These are phyloP conservation scores for Chaetomium fimeti DNA, from an alignment of 495 filamentous ascomycete genomes.

Conservation along the genomic window DNA sequence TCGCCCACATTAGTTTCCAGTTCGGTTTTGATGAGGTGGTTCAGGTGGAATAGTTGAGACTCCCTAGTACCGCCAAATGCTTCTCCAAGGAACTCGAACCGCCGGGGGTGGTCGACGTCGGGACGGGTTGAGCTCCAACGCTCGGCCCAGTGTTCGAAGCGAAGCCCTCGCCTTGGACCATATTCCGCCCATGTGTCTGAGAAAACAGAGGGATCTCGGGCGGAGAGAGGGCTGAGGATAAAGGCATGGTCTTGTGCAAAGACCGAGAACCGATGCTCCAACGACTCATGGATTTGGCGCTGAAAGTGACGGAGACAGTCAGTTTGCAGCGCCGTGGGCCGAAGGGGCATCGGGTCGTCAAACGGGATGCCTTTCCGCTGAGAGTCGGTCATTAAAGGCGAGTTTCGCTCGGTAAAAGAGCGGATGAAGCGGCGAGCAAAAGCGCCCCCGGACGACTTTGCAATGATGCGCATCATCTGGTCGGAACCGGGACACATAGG, in stretches of 20 bases:
- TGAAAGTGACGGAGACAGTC: conserved; percentile 25
- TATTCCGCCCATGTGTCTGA: conserved; percentile 21
- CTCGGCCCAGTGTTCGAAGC: conserved; percentile 26
- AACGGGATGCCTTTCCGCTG: conserved; percentile 26
- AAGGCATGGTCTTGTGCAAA: conserved; percentile 21
- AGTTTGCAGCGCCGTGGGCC: conserved; percentile 23
- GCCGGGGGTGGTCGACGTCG: background rate
- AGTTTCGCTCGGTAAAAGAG: conserved; percentile 23
- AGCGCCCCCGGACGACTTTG: conserved; percentile 28
- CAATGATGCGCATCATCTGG: conserved; percentile 18
- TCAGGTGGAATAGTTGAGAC: conserved; percentile 41
- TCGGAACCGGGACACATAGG: background rate
- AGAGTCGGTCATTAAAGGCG: conserved; percentile 30
- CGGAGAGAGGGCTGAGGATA: background rate
- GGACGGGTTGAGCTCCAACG: conserved; percentile 23
- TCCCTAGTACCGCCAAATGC: conserved; percentile 38
- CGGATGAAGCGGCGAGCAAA: conserved; percentile 29
- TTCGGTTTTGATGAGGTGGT: conserved; percentile 36
- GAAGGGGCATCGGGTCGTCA: conserved; percentile 30
- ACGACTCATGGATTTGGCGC: conserved; percentile 26
- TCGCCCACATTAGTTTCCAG: conserved; percentile 35
- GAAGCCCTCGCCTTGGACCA: conserved; percentile 22
- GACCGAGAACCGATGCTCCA: conserved; percentile 24
- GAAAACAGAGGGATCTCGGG: background rate
- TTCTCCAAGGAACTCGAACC: conserved; percentile 36